phyloP scores from a whole-genome alignment of 73 alveolate species.

The Loxodes magnus region DNA sequence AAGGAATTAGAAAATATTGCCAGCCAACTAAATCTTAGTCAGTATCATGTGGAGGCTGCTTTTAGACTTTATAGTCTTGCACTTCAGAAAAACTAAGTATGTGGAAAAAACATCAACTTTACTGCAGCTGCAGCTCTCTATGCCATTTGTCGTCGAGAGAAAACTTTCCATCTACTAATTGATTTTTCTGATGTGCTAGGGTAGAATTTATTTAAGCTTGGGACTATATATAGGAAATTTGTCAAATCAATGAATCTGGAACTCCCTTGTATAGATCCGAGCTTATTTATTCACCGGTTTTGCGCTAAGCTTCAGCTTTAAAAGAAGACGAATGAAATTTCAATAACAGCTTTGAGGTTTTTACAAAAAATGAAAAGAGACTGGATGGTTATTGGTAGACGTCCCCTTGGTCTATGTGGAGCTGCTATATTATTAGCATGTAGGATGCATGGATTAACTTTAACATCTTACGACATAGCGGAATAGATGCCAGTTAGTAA shows the following conservation, averaged over 20 bases:
- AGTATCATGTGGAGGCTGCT: constrained; percentile 8
- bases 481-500: constrained; percentile 86
- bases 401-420: constrained; percentile 96
- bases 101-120: constrained; percentile 3
- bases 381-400: constrained; percentile 94
- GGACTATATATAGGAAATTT: constrained; percentile 70
- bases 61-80: constrained; percentile 1
- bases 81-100: constrained; percentile 7
- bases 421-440: constrained; percentile 94
- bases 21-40: constrained; percentile 1
- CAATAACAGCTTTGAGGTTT: constrained; percentile 75
- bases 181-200: constrained; percentile 87
- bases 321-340: constrained; percentile 60
- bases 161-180: constrained; percentile 75
- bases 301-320: constrained; percentile 64
- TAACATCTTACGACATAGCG: constrained; percentile 62
- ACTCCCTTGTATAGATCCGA: constrained; percentile 76
- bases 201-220: constrained; percentile 67
- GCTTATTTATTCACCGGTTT: constrained; percentile 75
- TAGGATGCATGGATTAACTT: constrained; percentile 71
- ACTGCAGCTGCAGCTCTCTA: constrained; percentile 43
- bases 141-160: constrained; percentile 74
- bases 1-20: constrained; percentile 6
- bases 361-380: constrained; percentile 87
- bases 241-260: constrained; percentile 42